Percentiles rank a stretch among this genome's conserved stretches.
Evolutionary conservation across 108 stramenopile genomes (phyloP).

Genomic region (Conticribra weissflogii): DNA sequence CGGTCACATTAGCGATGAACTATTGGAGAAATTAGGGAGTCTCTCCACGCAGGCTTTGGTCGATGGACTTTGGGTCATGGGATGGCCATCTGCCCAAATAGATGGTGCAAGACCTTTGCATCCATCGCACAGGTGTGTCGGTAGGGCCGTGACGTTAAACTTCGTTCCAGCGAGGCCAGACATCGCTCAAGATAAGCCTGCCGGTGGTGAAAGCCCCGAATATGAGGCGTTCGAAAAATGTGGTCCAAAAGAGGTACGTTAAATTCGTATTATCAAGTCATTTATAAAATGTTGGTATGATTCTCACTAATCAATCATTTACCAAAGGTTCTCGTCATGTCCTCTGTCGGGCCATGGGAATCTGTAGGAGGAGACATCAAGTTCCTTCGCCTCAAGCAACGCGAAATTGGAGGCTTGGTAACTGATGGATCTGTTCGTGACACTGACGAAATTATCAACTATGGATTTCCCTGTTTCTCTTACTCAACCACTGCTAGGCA

Average conservation of each 20-base stretch:
- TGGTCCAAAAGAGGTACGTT: conserved; percentile 86
- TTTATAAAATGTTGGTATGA: no score
- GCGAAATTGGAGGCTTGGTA: conserved; percentile 80
- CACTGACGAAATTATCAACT: conserved; percentile 90
- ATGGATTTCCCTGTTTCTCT: conserved; percentile 86
- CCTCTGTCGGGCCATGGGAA: conserved; percentile 82
- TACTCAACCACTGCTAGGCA: conserved; percentile 61
- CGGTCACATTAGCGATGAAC: conserved; percentile 73
- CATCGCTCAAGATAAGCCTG: conserved; percentile 85
- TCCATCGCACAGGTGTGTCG: conserved; percentile 76
- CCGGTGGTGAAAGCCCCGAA: conserved; percentile 84
- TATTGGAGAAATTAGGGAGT: conserved; percentile 72
- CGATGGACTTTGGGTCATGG: conserved; percentile 93
- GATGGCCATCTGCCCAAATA: conserved; percentile 88
- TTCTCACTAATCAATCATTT: conserved; percentile 1
- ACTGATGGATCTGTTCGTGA: conserved; percentile 91
- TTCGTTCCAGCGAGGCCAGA: conserved; percentile 91
- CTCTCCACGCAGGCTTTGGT: conserved; percentile 89
- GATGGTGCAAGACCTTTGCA: conserved; percentile 77
- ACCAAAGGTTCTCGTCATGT: conserved; percentile 80
- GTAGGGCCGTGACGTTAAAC: conserved; percentile 86
- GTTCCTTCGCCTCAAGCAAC: conserved; percentile 87
- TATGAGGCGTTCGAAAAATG: conserved; percentile 92
- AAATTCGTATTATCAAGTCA: no score
- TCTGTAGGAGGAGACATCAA: conserved; percentile 91